These are phyloP conservation scores for Cladosporium velox DNA, from an alignment of 2,329 filamentous ascomycete genomes.

Conservation along the genomic window DNA sequence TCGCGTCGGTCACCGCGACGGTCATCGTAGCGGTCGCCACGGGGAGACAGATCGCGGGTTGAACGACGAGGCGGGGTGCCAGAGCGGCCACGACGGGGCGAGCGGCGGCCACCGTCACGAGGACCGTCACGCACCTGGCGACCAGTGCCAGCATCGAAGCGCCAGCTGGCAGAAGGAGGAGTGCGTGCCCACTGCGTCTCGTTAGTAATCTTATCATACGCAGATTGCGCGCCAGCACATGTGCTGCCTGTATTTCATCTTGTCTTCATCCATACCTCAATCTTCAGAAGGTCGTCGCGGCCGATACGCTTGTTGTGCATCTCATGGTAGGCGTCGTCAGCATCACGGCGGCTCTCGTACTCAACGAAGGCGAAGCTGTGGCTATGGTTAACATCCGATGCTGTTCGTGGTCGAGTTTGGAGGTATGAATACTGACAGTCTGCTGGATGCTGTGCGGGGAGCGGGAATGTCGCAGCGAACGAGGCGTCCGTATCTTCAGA, in stretches of 20 bases:
- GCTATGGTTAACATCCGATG: slow-evolving; percentile 40
- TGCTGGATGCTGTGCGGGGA: slow-evolving; percentile 86
- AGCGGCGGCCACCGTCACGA: slow-evolving; percentile 59
- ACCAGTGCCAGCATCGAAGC: slow-evolving; percentile 89
- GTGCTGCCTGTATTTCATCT: neutral
- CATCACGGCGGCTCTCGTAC: slow-evolving; percentile 97
- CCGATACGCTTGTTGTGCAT: slow-evolving; percentile 99
- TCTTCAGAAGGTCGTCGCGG: slow-evolving; percentile 93
- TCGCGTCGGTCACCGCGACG: slow-evolving; percentile 71
- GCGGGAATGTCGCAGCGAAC: slow-evolving; percentile 98
- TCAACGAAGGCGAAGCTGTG: slow-evolving; percentile 93
- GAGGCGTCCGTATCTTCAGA: slow-evolving; percentile 84
- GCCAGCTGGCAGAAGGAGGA: slow-evolving; percentile 96
- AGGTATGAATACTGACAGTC: slow-evolving; percentile 72
- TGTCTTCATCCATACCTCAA: slow-evolving; percentile 67
- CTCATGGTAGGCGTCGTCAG: slow-evolving; percentile 98
- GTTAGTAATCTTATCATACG: slow-evolving; percentile 25
- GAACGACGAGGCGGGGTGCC: slow-evolving; percentile 19
- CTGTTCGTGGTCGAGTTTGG: neutral
- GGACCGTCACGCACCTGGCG: slow-evolving; percentile 66
- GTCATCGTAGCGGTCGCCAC: slow-evolving; percentile 66
- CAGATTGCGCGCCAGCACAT: neutral
- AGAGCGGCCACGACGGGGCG: slow-evolving; percentile 58
- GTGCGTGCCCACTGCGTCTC: slow-evolving; percentile 88
- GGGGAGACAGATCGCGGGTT: slow-evolving; percentile 19